These are phyloP conservation scores for Hortiboletus flavorubellus DNA, from an alignment of 768 basidiomycete species.

Conservation along the genomic window DNA sequence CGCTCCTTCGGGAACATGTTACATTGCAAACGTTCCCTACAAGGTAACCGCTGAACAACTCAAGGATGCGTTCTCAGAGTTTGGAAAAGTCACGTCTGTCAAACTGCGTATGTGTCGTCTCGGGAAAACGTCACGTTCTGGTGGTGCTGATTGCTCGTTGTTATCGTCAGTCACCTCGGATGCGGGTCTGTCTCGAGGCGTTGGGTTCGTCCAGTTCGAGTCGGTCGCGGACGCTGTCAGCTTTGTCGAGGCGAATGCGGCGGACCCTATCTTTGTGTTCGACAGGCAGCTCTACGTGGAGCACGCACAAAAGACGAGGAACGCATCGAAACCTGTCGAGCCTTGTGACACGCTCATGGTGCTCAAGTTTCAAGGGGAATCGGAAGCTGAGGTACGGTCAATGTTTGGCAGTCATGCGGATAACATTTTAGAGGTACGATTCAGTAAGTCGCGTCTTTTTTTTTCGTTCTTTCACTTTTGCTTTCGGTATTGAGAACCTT, in stretches of 20 bases:
- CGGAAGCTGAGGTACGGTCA: constrained; percentile 25
- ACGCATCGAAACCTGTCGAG: background rate
- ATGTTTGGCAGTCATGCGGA: constrained; percentile 22
- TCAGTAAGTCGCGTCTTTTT: constrained; percentile 16
- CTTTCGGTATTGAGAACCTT: background rate
- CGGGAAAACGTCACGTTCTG: background rate
- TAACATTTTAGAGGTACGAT: constrained; percentile 29
- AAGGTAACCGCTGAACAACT: constrained; percentile 39
- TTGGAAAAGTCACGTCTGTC: constrained; percentile 39
- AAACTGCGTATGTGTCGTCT: constrained; percentile 38
- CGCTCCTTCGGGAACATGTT: constrained; percentile 40
- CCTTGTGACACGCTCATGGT: constrained; percentile 35
- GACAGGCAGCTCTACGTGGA: constrained; percentile 45
- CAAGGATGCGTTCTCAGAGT: constrained; percentile 38
- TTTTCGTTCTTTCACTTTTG: background rate
- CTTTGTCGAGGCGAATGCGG: constrained; percentile 33
- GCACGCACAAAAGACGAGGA: constrained; percentile 29
- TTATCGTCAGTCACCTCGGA: constrained; percentile 20
- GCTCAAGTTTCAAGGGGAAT: constrained; percentile 20
- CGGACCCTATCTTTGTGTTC: constrained; percentile 48
- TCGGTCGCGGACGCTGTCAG: constrained; percentile 35
- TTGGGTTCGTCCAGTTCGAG: constrained; percentile 44
- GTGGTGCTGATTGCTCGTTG: background rate
- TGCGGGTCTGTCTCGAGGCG: constrained; percentile 41
- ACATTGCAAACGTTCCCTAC: constrained; percentile 55